phyloP scores from a whole-genome alignment of 768 basidiomycete genomes.

The Mycena vulgaris region DNA sequence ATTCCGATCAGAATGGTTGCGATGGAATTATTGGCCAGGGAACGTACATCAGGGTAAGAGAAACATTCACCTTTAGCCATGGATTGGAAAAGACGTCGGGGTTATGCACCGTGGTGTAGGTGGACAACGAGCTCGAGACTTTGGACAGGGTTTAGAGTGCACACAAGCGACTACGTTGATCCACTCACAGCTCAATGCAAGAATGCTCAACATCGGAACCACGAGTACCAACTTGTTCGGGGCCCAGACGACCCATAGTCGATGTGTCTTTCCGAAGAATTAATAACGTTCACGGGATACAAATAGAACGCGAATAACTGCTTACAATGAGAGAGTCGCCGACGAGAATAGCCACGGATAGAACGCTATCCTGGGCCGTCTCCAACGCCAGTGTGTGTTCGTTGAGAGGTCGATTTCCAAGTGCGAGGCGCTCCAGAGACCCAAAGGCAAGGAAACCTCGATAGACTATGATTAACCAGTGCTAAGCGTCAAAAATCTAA shows the following conservation, averaged over 20 bases:
- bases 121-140: constrained; percentile 1
- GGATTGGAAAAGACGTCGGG: constrained; percentile 14
- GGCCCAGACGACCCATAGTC: constrained; percentile 26
- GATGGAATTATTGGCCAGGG: background rate
- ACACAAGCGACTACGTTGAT: background rate
- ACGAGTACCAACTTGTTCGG: constrained; percentile 4
- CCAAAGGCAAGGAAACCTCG: constrained; percentile 17
- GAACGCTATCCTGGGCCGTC: background rate
- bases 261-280: constrained; percentile 7
- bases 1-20: background rate
- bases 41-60: constrained; percentile 21
- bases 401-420: constrained; percentile 1
- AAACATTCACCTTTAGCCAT: background rate
- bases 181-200: constrained; percentile 9
- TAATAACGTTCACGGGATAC: background rate
- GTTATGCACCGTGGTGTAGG: background rate
- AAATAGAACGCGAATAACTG: background rate
- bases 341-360: constrained; percentile 1
- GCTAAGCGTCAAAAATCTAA: constrained; percentile 19
- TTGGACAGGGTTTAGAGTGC: background rate
- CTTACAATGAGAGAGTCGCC: constrained; percentile 28
- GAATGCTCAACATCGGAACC: constrained; percentile 1
- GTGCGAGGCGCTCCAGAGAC: background rate
- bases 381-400: background rate
- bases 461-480: constrained; percentile 15